phyloP scores from a whole-genome alignment of 257 asterid species.

The Jaltomata sinuosa region DNA sequence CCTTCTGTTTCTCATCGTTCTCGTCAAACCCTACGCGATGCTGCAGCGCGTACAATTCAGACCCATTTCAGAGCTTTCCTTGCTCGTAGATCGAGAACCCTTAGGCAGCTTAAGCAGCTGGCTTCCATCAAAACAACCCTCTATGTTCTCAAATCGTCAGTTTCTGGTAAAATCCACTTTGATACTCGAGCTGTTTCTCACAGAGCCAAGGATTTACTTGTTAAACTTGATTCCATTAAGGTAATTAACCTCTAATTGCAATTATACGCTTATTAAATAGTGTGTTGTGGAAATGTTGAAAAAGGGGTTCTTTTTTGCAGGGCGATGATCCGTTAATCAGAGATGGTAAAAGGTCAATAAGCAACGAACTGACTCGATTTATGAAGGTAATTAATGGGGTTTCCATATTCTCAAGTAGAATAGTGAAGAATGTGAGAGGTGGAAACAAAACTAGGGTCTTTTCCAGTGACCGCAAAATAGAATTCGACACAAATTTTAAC shows the following conservation, averaged over 20 bases:
- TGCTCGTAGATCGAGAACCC: constrained; percentile 72
- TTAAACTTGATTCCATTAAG: constrained; percentile 56
- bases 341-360: constrained; percentile 54
- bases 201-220: constrained; percentile 41
- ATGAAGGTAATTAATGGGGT: constrained; percentile 45
- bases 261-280: not conserved
- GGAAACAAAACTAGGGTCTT: constrained; percentile 21
- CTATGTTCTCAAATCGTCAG: constrained; percentile 40
- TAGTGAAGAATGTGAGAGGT: constrained; percentile 23
- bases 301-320: constrained; percentile 23
- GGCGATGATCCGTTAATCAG: constrained; percentile 82
- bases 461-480: not conserved
- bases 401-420: constrained; percentile 20
- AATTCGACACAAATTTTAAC: not conserved
- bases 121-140: constrained; percentile 58
- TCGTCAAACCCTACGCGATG: constrained; percentile 48
- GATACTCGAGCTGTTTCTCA: constrained; percentile 30
- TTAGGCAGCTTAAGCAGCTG: constrained; percentile 65
- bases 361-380: constrained; percentile 41
- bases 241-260: constrained; percentile 18
- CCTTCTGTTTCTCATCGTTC: not conserved
- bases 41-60: constrained; percentile 77
- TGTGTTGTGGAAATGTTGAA: not conserved
- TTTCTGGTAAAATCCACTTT: constrained; percentile 27
- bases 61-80: constrained; percentile 70